Evolutionary conservation across 2,329 filamentous ascomycete genomes (phyloP), one percentile per base, ranked within the genome.

Genomic region (Aaosphaeria arxii): DNA sequence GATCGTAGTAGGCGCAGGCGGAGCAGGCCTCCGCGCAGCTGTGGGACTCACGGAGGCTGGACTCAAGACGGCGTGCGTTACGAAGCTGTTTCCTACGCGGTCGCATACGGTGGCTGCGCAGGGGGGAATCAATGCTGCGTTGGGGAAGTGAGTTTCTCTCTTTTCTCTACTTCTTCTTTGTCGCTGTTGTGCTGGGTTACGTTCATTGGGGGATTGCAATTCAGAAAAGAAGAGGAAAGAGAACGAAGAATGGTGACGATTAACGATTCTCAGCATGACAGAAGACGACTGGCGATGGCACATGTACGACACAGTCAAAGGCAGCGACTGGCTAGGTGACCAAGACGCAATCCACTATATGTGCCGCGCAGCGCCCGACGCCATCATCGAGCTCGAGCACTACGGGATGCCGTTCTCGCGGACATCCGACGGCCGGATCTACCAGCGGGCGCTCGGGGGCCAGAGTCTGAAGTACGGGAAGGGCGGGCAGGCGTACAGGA

Each of bases 31-130:
- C 58, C 86, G 89, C 72, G 88, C 89, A 43, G 89, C 89, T 45
- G 91, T 92, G 67, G 89, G 89, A 75, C 83, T 94, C 51, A 88
- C 89, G 57, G 89, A 94, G 79, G 88, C 89, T 58, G 89, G 89
- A 51, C 91, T 92, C 80, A 91, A 92, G 77, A 92, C 88, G 35
- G 89, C 89, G 54, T 94, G 89, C 74, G 91, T 94, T 74, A 80
- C 78, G 42, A 92, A 92, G 79, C 84, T 92, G 51, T 92, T 92
- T 78, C 89, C 89, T 43, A 94, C 89, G 45, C 81, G 89, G 79
- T 87, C 82, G 71, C 89, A 94, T 74, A 94, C 89, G 6, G 89
- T 94, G 62, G 89, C 89, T 49, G 77, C 77, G 9, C 77, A 79
- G 65, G 89, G 89, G 69, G 89, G 89, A 67, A 92, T 94, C 79